Evolutionary conservation across 2,329 filamentous ascomycete genomes (phyloP).

Genomic region (Cladosporium sp.): DNA sequence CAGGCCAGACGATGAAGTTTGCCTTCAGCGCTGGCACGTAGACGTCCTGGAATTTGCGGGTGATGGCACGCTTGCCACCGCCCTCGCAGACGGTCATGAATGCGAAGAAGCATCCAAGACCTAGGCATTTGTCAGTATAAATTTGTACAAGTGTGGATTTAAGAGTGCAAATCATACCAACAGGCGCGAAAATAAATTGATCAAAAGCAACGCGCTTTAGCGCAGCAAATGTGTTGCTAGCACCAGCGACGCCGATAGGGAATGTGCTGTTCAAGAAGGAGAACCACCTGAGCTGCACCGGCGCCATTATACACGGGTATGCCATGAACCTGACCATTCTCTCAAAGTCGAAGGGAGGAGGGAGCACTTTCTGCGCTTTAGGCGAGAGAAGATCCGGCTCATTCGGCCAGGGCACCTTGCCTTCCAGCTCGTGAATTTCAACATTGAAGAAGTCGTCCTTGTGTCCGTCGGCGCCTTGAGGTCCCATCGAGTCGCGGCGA

Average conservation of each 20-base stretch:
- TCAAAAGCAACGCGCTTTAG: constrained; percentile 89
- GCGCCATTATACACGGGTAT: constrained; percentile 95
- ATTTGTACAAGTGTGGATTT: not conserved
- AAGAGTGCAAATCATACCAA: not conserved
- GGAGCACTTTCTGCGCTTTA: constrained; percentile 48
- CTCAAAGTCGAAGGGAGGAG: constrained; percentile 92
- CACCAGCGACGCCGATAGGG: constrained; percentile 59
- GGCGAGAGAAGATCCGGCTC: constrained; percentile 63
- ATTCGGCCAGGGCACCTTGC: constrained; percentile 64
- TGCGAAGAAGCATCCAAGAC: constrained; percentile 84
- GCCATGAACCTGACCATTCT: constrained; percentile 92
- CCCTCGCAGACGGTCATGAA: constrained; percentile 96
- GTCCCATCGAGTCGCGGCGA: constrained; percentile 44
- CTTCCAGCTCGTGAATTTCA: constrained; percentile 83
- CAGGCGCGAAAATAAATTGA: constrained; percentile 85
- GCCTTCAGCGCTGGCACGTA: constrained; percentile 92
- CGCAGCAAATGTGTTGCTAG: constrained; percentile 60
- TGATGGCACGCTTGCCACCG: constrained; percentile 73
- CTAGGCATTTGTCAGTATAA: constrained; percentile 32
- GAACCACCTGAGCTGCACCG: constrained; percentile 95
- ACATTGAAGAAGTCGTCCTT: constrained; percentile 73
- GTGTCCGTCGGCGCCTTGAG: constrained; percentile 51
- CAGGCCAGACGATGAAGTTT: constrained; percentile 92
- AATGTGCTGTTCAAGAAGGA: constrained; percentile 76
- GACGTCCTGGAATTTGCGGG: constrained; percentile 85